Percentiles rank a stretch among this genome's conserved stretches.
Evolutionary conservation across 2,329 filamentous ascomycete species (phyloP).

Genomic region (Phialocephala sp.): DNA sequence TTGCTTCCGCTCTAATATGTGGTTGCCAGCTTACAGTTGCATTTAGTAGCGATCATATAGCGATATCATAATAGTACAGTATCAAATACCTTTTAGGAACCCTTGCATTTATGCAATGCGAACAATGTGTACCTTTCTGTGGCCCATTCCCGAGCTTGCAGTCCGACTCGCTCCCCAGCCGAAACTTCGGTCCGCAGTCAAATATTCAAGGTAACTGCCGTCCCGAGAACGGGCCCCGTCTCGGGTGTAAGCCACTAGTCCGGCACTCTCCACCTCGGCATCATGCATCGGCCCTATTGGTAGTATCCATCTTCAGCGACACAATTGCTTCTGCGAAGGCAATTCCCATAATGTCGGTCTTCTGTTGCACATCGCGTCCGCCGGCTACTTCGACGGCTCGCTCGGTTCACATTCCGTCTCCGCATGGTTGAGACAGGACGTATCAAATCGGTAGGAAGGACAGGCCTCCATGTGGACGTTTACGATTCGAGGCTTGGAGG

Average conservation of each 20-base stretch:
- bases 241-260: background rate
- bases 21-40: constrained; percentile 30
- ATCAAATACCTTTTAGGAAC: background rate
- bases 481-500: background rate
- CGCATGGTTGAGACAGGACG: background rate
- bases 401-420: background rate
- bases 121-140: background rate
- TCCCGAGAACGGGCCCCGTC: background rate
- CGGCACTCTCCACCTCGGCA: background rate
- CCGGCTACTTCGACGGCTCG: background rate
- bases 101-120: background rate
- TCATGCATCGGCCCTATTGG: background rate
- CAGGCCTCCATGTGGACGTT: background rate
- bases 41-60: constrained; percentile 21
- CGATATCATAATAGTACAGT: constrained; percentile 1
- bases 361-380: background rate
- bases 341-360: background rate
- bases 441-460: background rate
- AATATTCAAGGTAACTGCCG: background rate
- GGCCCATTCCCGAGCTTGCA: too few species aligned
- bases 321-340: background rate
- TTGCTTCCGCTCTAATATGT: constrained; percentile 30
- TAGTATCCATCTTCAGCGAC: background rate
- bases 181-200: too few species aligned
- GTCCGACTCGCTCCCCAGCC: too few species aligned